These are phyloP conservation scores for Sclerotinia borealis DNA, from an alignment of 2,329 filamentous ascomycete genomes.

Conservation along the genomic window DNA sequence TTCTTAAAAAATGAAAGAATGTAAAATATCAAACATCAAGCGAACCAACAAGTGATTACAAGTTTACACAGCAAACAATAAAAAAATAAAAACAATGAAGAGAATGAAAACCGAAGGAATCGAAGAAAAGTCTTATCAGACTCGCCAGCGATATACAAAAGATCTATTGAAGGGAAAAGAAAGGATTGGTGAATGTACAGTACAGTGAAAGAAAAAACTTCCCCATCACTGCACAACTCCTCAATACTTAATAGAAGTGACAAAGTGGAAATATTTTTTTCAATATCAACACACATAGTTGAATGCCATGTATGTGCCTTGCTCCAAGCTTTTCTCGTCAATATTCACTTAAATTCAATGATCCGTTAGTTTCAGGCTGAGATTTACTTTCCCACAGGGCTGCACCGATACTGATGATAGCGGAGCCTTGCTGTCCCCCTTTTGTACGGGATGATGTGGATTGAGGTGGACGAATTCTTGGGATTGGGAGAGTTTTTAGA, in stretches of 20 bases:
- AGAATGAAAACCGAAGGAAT: slow-evolving; percentile 11
- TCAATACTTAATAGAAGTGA: slow-evolving; percentile 8
- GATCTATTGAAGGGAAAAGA: slow-evolving; percentile 10
- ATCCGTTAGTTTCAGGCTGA: slow-evolving; percentile 7
- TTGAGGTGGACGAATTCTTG: not conserved
- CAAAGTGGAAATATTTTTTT: not conserved
- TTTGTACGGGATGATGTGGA: slow-evolving; percentile 2
- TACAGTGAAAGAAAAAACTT: not conserved
- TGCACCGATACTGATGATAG: slow-evolving; percentile 7
- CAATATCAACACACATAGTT: not conserved
- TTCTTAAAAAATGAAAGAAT: slow-evolving; percentile 2
- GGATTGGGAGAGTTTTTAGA: not conserved
- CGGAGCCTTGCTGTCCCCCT: slow-evolving; percentile 17
- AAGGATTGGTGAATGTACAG: slow-evolving; percentile 5
- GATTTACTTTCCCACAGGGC: not conserved
- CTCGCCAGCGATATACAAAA: slow-evolving; percentile 24
- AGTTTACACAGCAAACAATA: not conserved
- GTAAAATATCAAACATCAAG: not conserved
- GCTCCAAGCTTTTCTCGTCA: not conserved
- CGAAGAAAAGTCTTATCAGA: slow-evolving; percentile 19
- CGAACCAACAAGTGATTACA: not conserved
- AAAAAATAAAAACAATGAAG: slow-evolving; percentile 10
- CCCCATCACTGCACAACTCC: not conserved
- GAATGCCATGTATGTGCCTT: not conserved
- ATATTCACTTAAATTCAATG: not conserved